Evolutionary conservation across 495 filamentous ascomycete genomes (phyloP).

Genomic region (Penicillium malachiteum): DNA sequence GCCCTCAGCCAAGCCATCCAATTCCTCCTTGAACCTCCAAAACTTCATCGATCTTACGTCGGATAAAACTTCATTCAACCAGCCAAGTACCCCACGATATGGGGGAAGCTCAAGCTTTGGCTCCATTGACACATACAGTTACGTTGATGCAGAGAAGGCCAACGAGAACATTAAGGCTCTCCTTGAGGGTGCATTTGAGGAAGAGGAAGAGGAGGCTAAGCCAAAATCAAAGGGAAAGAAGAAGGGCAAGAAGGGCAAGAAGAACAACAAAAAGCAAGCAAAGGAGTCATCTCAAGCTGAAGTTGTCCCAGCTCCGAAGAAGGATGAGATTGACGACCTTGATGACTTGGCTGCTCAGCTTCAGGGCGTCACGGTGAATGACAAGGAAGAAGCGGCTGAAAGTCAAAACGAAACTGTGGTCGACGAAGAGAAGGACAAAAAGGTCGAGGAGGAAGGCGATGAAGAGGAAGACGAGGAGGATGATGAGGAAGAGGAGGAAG

Average conservation of each 20-base stretch:
- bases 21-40: slow-evolving; percentile 38
- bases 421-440: slow-evolving; percentile 25
- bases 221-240: slow-evolving; percentile 52
- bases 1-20: slow-evolving; percentile 32
- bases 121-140: slow-evolving; percentile 58
- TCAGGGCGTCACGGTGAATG: slow-evolving; percentile 54
- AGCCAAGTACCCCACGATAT: background rate
- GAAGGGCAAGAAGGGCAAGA: slow-evolving; percentile 29
- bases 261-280: slow-evolving; percentile 48
- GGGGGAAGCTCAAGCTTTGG: slow-evolving; percentile 31
- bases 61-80: slow-evolving; percentile 18
- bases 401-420: slow-evolving; percentile 12
- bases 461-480: slow-evolving; percentile 40
- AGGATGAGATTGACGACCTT: slow-evolving; percentile 35
- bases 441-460: slow-evolving; percentile 24
- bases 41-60: slow-evolving; percentile 48
- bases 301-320: slow-evolving; percentile 17
- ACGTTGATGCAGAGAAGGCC: slow-evolving; percentile 75
- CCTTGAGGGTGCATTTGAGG: slow-evolving; percentile 83
- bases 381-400: slow-evolving; percentile 31
- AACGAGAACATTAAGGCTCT: slow-evolving; percentile 84
- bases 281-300: slow-evolving; percentile 38
- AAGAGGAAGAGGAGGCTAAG: slow-evolving; percentile 57
- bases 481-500: slow-evolving; percentile 61
- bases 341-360: slow-evolving; percentile 61